Conservation (phyloP, 1,284 basidiomycete genomes). For the Leccinum angustisporum region DNA sequence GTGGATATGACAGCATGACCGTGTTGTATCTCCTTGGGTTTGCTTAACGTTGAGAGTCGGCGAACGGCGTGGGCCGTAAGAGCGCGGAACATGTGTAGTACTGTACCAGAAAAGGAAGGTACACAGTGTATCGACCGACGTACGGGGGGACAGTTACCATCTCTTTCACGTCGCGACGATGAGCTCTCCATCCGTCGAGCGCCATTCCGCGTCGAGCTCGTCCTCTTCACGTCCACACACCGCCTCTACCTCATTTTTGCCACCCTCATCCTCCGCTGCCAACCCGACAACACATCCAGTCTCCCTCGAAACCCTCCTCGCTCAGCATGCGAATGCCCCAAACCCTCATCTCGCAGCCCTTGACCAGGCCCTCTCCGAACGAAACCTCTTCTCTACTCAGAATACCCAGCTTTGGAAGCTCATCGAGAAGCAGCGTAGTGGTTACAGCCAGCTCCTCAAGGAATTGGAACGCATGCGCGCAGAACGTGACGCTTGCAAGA, state of each 20-base stretch:
- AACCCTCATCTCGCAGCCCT: conserved; percentile 68
- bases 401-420: conserved; percentile 91
- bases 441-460: conserved; percentile 71
- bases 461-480: conserved; percentile 78
- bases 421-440: conserved; percentile 81
- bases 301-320: conserved; percentile 57
- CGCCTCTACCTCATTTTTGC: conserved; percentile 28
- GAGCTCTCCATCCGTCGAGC: conserved; percentile 21
- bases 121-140: background rate
- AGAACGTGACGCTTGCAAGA: conserved; percentile 73
- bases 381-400: conserved; percentile 76
- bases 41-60: conserved; percentile 10
- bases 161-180: background rate
- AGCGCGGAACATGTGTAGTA: too few species aligned
- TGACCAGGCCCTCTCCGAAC: conserved; percentile 71
- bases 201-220: conserved; percentile 29
- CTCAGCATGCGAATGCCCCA: conserved; percentile 46
- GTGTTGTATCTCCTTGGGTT: conserved; percentile 31
- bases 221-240: conserved; percentile 21
- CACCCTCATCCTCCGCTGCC: conserved; percentile 28
- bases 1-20: conserved; percentile 93
- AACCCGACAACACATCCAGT: conserved; percentile 40
- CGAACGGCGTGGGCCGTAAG: background rate
- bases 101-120: conserved; percentile 8
- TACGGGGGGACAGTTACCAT: background rate